phyloP scores from a whole-genome alignment of 345 rosid genomes.

The Nephelium lappaceum region DNA sequence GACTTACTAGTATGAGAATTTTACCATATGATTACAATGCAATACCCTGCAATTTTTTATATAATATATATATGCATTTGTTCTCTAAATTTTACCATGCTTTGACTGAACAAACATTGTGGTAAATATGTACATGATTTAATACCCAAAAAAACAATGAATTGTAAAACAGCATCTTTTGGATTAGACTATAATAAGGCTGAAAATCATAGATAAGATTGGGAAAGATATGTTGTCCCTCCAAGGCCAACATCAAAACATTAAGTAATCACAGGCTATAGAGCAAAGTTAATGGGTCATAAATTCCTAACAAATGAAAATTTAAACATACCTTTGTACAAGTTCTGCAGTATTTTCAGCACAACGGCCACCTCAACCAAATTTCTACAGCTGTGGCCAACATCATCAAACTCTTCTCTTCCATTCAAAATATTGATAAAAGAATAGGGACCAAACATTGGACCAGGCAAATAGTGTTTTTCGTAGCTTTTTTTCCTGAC shows the following conservation, averaged over 20 bases:
- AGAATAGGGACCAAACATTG: constrained; percentile 54
- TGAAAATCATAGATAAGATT: no score
- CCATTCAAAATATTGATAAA: constrained; percentile 46
- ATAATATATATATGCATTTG: no score
- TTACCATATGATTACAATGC: background rate
- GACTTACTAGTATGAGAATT: background rate
- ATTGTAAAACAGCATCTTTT: no score
- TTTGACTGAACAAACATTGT: no score
- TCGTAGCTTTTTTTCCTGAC: constrained; percentile 37
- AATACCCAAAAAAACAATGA: no score
- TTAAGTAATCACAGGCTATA: background rate
- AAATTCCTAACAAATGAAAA: background rate
- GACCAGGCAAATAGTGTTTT: constrained; percentile 34
- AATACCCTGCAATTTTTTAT: no score
- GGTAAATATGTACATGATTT: no score
- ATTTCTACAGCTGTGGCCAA: constrained; percentile 35
- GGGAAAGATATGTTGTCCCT: no score
- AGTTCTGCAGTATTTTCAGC: constrained; percentile 28
- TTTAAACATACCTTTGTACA: constrained; percentile 37
- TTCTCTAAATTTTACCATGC: no score
- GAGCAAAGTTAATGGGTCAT: background rate
- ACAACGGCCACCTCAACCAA: constrained; percentile 48
- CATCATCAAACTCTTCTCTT: constrained; percentile 33
- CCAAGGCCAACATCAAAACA: background rate
- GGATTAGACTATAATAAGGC: no score